Conservation (phyloP, 768 basidiomycete genomes). For the Termitomyces sp. region DNA sequence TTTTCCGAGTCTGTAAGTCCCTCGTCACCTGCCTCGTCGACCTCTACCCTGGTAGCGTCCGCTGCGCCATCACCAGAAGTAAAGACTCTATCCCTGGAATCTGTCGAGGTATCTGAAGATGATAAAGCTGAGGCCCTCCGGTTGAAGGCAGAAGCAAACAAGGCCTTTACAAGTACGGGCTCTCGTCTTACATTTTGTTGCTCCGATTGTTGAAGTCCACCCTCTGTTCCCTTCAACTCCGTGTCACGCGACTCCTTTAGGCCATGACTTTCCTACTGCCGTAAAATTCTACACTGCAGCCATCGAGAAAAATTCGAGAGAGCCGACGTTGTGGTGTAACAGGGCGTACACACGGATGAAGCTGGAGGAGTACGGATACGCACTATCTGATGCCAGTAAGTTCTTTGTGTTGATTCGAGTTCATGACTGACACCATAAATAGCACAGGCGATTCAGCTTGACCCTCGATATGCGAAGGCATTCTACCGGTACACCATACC, state of each 20-base stretch:
- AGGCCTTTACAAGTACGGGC: slow-evolving; percentile 69
- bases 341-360: slow-evolving; percentile 91
- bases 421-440: slow-evolving; percentile 8
- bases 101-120: slow-evolving; percentile 54
- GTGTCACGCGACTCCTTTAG: slow-evolving; percentile 25
- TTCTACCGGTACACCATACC: slow-evolving; percentile 60
- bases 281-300: slow-evolving; percentile 80
- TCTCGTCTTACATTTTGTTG: background rate
- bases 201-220: background rate
- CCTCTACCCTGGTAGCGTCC: slow-evolving; percentile 53
- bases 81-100: slow-evolving; percentile 45
- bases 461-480: slow-evolving; percentile 88
- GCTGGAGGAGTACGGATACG: slow-evolving; percentile 91
- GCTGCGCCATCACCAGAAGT: slow-evolving; percentile 54
- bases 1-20: slow-evolving; percentile 25
- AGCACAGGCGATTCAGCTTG: slow-evolving; percentile 85
- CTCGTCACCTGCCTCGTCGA: slow-evolving; percentile 36
- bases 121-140: slow-evolving; percentile 64
- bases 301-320: slow-evolving; percentile 83
- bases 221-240: background rate
- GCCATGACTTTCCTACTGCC: slow-evolving; percentile 73
- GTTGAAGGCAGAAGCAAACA: slow-evolving; percentile 86
- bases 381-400: slow-evolving; percentile 82
- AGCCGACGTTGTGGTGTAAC: slow-evolving; percentile 92
- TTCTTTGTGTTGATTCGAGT: slow-evolving; percentile 14